phyloP scores from a whole-genome alignment of 2,329 filamentous ascomycete species.

The Aschersonia sp. region DNA sequence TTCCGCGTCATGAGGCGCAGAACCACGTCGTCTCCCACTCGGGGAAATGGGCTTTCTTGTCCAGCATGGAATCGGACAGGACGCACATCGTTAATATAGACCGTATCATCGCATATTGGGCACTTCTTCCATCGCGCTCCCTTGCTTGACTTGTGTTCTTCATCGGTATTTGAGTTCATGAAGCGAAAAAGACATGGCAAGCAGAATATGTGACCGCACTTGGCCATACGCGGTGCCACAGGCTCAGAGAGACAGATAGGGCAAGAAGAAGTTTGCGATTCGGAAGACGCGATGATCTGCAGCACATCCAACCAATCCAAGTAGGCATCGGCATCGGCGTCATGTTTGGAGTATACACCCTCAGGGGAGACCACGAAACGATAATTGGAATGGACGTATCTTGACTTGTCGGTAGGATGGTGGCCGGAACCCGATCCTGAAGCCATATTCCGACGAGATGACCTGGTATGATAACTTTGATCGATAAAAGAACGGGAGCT shows the following conservation, averaged over 20 bases:
- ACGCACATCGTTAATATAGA: constrained; percentile 82
- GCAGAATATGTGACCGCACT: constrained; percentile 94
- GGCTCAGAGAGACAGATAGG: constrained; percentile 91
- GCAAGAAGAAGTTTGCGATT: constrained; percentile 79
- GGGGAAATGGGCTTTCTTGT: constrained; percentile 67
- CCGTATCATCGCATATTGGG: constrained; percentile 83
- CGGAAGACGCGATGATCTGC: constrained; percentile 78
- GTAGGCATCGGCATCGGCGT: constrained; percentile 73
- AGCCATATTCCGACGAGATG: constrained; percentile 55
- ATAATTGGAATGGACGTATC: constrained; percentile 89
- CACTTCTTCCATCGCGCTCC: constrained; percentile 83
- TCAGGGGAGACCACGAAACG: constrained; percentile 84
- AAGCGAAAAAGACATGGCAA: constrained; percentile 85
- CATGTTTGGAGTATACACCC: constrained; percentile 65
- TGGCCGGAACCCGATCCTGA: constrained; percentile 83
- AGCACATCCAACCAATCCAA: constrained; percentile 83
- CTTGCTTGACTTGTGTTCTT: constrained; percentile 53
- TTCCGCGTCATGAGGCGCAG: constrained; percentile 72
- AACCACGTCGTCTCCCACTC: constrained; percentile 79
- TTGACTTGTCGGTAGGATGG: constrained; percentile 80
- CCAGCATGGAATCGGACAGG: constrained; percentile 85
- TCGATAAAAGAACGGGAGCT: constrained; percentile 57
- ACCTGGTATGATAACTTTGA: constrained; percentile 35
- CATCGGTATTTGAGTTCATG: constrained; percentile 71
- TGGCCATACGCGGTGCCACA: constrained; percentile 90